phyloP scores from a whole-genome alignment of 2,329 filamentous ascomycete genomes.

The Bipolaris gigantea region DNA sequence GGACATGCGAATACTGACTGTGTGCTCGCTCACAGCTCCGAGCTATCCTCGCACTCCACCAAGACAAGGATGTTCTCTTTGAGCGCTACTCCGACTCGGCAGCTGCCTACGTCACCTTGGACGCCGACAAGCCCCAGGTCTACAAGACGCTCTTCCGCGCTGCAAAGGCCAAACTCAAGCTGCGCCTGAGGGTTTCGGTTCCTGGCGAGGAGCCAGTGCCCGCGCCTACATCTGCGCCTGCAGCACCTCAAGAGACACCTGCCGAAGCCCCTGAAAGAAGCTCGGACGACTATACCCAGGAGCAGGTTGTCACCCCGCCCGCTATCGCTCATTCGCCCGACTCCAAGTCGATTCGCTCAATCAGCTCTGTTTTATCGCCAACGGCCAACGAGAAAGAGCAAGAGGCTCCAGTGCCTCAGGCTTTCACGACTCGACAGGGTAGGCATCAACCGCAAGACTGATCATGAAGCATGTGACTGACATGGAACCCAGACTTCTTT shows the following conservation, averaged over 20 bases:
- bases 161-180: conserved; percentile 96
- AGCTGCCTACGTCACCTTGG: conserved; percentile 75
- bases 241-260: conserved; percentile 15
- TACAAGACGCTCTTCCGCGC: conserved; percentile 98
- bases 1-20: conserved; percentile 19
- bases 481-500: conserved; percentile 30
- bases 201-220: conserved; percentile 53
- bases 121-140: conserved; percentile 74
- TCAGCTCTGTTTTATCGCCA: conserved; percentile 30
- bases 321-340: conserved; percentile 36
- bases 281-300: conserved; percentile 29
- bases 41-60: conserved; percentile 64
- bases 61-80: conserved; percentile 66
- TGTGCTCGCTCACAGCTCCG: conserved; percentile 54
- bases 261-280: conserved; percentile 30
- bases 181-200: conserved; percentile 77
- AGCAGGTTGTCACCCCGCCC: conserved; percentile 26
- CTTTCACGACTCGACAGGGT: conserved; percentile 44
- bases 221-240: conserved; percentile 18
- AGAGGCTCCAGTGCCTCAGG: conserved; percentile 48
- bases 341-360: conserved; percentile 17
- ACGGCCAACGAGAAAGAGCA: conserved; percentile 25
- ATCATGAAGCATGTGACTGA: conserved; percentile 13
- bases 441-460: conserved; percentile 16
- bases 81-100: conserved; percentile 97